Evolutionary conservation across 257 asterid genomes (phyloP).

Genomic region (Sherardia arvensis): DNA sequence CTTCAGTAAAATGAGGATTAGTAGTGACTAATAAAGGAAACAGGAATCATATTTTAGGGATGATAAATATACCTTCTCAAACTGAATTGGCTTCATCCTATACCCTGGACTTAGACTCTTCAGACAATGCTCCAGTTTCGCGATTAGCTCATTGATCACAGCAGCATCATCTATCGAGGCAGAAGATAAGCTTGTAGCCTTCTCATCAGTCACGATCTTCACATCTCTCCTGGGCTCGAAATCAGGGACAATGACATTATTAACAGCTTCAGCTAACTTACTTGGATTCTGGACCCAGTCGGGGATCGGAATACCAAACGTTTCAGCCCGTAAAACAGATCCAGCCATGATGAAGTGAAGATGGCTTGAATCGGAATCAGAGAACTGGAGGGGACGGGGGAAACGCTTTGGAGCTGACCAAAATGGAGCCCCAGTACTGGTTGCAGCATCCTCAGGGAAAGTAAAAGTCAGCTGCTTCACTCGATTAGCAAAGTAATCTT

Average conservation of each 20-base stretch:
- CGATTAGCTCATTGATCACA: constrained; percentile 52
- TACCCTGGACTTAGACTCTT: constrained; percentile 43
- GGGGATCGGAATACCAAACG: constrained; percentile 69
- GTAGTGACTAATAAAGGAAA: background rate
- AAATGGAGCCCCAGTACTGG: constrained; percentile 82
- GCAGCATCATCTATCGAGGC: constrained; percentile 78
- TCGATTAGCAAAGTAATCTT: constrained; percentile 68
- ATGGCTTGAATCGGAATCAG: constrained; percentile 62
- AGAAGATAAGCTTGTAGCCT: constrained; percentile 64
- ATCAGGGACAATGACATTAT: constrained; percentile 51
- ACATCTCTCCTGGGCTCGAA: constrained; percentile 59
- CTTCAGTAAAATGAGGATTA: background rate
- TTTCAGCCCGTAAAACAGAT: constrained; percentile 72
- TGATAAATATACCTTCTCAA: constrained; percentile 59
- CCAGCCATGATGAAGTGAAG: constrained; percentile 79
- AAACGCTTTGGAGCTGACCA: constrained; percentile 97
- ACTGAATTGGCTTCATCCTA: constrained; percentile 84
- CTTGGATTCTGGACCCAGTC: constrained; percentile 76
- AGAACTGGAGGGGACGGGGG: constrained; percentile 68
- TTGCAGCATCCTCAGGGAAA: constrained; percentile 85
- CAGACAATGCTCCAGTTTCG: constrained; percentile 58
- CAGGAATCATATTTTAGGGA: background rate
- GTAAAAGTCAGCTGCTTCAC: constrained; percentile 80
- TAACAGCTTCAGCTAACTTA: constrained; percentile 60
- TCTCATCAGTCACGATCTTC: constrained; percentile 87